A percentile compares a stretch with the other conserved stretches of the same genome.
These are phyloP conservation scores for Dichomitus squalens DNA, from an alignment of 1,284 basidiomycete species.

Conservation along the genomic window DNA sequence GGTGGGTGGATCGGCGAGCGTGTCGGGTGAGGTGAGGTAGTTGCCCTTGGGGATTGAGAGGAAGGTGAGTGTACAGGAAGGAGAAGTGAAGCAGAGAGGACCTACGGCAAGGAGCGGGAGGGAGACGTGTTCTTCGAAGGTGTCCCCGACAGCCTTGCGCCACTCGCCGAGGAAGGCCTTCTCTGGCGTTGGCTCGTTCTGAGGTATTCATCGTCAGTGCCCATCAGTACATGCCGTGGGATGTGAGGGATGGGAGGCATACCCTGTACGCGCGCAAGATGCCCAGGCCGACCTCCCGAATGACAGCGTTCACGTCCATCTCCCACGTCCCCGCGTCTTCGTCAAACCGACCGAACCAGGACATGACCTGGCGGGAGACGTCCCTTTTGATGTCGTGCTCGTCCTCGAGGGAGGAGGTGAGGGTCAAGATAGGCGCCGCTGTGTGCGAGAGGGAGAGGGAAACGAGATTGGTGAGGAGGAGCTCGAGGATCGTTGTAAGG, in stretches of 20 bases:
- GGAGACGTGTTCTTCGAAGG: conserved; percentile 61
- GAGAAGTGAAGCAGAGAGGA: conserved; percentile 8
- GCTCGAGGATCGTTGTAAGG: conserved; percentile 71
- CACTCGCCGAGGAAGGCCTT: conserved; percentile 65
- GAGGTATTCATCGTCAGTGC: background rate
- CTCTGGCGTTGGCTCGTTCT: conserved; percentile 61
- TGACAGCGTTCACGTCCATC: conserved; percentile 58
- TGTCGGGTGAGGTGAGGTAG: conserved; percentile 51
- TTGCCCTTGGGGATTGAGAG: conserved; percentile 56
- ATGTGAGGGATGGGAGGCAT: background rate
- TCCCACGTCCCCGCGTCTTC: conserved; percentile 47
- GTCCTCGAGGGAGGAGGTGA: conserved; percentile 61
- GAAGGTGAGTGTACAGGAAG: background rate
- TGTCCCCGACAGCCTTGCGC: conserved; percentile 73
- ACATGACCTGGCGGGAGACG: conserved; percentile 71
- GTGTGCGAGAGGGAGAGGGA: conserved; percentile 53
- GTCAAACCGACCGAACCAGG: conserved; percentile 72
- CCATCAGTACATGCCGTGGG: too few species aligned
- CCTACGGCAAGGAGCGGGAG: conserved; percentile 69
- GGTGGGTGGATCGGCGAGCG: conserved; percentile 31
- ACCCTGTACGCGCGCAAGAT: conserved; percentile 70
- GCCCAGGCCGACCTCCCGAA: conserved; percentile 72
- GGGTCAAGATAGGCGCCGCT: conserved; percentile 51
- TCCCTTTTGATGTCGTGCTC: conserved; percentile 72
- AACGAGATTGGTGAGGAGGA: conserved; percentile 71